phyloP scores from a whole-genome alignment of 192 early-diverging fungal genomes.

The Coemansia reversa region DNA sequence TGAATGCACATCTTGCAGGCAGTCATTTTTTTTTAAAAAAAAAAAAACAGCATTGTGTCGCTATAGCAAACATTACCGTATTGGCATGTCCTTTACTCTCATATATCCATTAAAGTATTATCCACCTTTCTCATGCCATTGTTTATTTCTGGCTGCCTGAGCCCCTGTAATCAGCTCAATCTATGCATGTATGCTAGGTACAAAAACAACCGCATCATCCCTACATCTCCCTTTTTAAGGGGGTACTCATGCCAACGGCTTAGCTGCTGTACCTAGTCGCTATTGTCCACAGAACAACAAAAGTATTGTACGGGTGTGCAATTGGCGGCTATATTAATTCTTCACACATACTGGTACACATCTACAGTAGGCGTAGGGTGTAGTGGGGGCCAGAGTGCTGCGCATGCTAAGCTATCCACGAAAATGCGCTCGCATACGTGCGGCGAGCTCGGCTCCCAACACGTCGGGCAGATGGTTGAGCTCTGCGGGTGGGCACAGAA shows the following conservation, averaged over 20 bases:
- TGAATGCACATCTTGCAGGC: neutral
- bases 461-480: constrained; percentile 65
- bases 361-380: neutral
- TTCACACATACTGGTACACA: neutral
- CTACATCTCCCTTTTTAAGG: neutral
- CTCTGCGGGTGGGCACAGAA: constrained; percentile 74
- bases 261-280: neutral
- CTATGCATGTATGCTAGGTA: constrained; percentile 6
- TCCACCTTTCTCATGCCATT: neutral
- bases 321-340: neutral
- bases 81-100: neutral
- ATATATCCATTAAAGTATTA: neutral
- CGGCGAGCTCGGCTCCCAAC: constrained; percentile 60
- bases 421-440: constrained; percentile 73
- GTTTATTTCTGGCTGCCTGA: neutral
- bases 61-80: neutral
- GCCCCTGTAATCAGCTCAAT: constrained; percentile 9
- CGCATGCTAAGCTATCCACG: constrained; percentile 22
- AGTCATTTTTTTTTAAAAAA: neutral
- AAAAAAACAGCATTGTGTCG: neutral
- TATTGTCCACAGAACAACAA: neutral
- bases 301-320: no score
- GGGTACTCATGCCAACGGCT: neutral
- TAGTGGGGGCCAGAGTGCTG: neutral
- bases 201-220: neutral